Evolutionary conservation across 2,329 filamentous ascomycete species (phyloP).

Genomic region (Ceratocystis ficicola): DNA sequence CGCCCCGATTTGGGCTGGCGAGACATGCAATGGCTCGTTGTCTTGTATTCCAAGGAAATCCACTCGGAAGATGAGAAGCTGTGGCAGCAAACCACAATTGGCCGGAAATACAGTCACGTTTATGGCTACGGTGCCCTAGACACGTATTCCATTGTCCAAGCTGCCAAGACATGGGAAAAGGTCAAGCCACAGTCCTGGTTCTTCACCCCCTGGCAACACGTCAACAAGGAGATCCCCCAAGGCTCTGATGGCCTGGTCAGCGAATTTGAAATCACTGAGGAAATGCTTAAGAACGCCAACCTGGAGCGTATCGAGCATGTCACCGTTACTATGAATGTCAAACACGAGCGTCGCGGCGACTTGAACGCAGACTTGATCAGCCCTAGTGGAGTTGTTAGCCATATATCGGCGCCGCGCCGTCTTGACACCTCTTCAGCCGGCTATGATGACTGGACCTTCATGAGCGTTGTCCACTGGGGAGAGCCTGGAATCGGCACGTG

Average conservation of each 20-base stretch:
- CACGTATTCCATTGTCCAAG: slow-evolving; percentile 70
- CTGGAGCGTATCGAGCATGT: slow-evolving; percentile 83
- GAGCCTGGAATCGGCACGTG: slow-evolving; percentile 79
- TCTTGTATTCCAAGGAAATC: slow-evolving; percentile 72
- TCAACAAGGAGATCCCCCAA: slow-evolving; percentile 75
- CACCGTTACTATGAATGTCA: slow-evolving; percentile 92
- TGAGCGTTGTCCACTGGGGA: slow-evolving; percentile 96
- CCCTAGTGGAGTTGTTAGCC: slow-evolving; percentile 67
- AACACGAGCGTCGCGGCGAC: slow-evolving; percentile 78
- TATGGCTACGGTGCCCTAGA: slow-evolving; percentile 96
- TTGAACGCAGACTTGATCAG: slow-evolving; percentile 84
- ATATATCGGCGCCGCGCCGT: slow-evolving; percentile 64
- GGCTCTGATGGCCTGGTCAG: slow-evolving; percentile 68
- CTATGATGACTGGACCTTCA: slow-evolving; percentile 95
- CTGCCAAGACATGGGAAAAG: slow-evolving; percentile 69
- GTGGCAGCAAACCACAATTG: slow-evolving; percentile 71
- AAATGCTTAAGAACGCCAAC: slow-evolving; percentile 73
- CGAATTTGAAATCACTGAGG: slow-evolving; percentile 66
- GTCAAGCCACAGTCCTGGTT: slow-evolving; percentile 96
- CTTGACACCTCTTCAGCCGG: slow-evolving; percentile 55
- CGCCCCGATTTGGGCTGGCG: slow-evolving; percentile 85
- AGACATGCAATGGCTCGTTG: slow-evolving; percentile 82
- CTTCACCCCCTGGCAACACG: slow-evolving; percentile 85
- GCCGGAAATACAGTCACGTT: slow-evolving; percentile 82
- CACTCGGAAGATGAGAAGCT: slow-evolving; percentile 54